Conservation (phyloP, 805 yeast genomes). For the Wickerhamiella bombiphila region DNA sequence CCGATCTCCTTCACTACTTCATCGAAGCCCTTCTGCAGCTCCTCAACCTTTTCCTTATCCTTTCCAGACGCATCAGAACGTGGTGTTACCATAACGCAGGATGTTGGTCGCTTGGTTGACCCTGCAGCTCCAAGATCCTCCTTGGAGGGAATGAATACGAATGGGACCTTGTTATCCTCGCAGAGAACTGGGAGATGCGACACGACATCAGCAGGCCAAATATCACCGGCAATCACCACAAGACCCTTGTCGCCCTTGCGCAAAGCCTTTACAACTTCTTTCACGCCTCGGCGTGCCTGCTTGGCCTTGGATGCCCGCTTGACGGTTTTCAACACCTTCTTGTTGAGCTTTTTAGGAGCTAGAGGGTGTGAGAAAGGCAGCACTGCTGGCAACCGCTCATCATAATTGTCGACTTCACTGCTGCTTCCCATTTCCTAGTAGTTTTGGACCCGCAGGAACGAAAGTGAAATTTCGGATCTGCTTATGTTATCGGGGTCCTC, state of each 20-base stretch:
- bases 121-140: constrained; percentile 98
- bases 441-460: too few relatives aligned
- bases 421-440: too few relatives aligned
- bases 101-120: constrained; percentile 97
- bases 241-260: constrained; percentile 97
- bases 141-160: constrained; percentile 86
- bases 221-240: constrained; percentile 94
- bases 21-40: constrained; percentile 83
- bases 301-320: constrained; percentile 97
- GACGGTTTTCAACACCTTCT: constrained; percentile 86
- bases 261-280: constrained; percentile 94
- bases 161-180: constrained; percentile 88
- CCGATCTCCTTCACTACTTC: constrained; percentile 85
- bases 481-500: not conserved
- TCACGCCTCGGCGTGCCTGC: constrained; percentile 96
- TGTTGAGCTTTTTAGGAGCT: constrained; percentile 90
- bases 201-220: constrained; percentile 92
- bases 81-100: constrained; percentile 94
- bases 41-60: constrained; percentile 55
- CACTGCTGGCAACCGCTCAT: constrained; percentile 75
- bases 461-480: not conserved
- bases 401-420: constrained; percentile 62
- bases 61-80: constrained; percentile 34
- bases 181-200: constrained; percentile 95
- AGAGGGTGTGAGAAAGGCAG: constrained; percentile 88